Evolutionary conservation across 768 basidiomycete genomes (phyloP).

Genomic region (Lepiota venenata): DNA sequence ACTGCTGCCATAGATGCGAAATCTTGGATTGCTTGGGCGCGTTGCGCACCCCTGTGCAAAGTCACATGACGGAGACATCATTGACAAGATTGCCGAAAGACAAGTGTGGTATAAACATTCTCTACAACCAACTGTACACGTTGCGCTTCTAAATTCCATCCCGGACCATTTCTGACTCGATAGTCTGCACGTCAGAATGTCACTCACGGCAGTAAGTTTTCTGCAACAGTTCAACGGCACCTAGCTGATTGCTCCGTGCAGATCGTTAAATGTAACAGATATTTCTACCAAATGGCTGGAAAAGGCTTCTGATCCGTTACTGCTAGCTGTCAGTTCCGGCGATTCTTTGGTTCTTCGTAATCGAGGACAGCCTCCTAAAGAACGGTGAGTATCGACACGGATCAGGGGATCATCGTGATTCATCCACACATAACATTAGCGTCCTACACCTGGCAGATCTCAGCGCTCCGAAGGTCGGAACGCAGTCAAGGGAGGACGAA

Average conservation of each 20-base stretch:
- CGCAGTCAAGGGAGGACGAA: slow-evolving; percentile 84
- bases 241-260: slow-evolving; percentile 19
- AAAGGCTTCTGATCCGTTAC: slow-evolving; percentile 21
- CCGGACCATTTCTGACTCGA: not conserved
- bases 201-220: slow-evolving; percentile 68
- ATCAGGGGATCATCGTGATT: not conserved
- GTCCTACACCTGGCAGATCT: slow-evolving; percentile 89
- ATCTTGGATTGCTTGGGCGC: not conserved
- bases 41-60: not conserved
- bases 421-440: slow-evolving; percentile 35
- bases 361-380: slow-evolving; percentile 85
- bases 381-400: slow-evolving; percentile 51
- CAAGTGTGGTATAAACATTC: not conserved
- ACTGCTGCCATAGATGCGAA: slow-evolving; percentile 3
- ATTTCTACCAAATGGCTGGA: slow-evolving; percentile 2
- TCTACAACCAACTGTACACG: not conserved
- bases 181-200: slow-evolving; percentile 39
- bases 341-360: slow-evolving; percentile 86
- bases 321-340: slow-evolving; percentile 81
- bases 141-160: slow-evolving; percentile 4
- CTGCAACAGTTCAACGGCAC: not conserved
- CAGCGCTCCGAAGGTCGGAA: slow-evolving; percentile 81
- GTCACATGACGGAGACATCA: slow-evolving; percentile 8
- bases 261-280: slow-evolving; percentile 58
- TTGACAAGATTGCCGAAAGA: not conserved